Evolutionary conservation across 129 eudicot genomes (phyloP), one percentile per base, ranked within the genome.

Genomic region (Calendula officinalis): DNA sequence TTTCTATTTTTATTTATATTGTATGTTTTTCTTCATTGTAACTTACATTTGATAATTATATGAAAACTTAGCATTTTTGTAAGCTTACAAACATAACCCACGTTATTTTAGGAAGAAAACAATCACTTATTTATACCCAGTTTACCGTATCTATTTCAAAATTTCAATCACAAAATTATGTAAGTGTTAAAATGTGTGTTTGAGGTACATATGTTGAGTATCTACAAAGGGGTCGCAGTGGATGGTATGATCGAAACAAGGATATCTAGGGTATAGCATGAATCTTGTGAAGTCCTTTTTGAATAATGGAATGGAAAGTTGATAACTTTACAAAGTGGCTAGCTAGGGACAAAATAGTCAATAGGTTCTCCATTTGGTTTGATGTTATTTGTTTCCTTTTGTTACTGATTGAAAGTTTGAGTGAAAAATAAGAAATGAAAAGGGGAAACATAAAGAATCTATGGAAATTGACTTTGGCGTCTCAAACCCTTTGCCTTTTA

Each of bases 231-330:
- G 38, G 3, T 14, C 54, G 51, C 15, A 39, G 46, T 72, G 62
- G 50, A 42, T 63, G 56, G 46, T 57, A 27, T 69, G 39, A 56
- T 65, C 8, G 56, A 70, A 58, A 61, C 66, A 66, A 70, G 74
- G 72, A 66, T 52, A 60, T 55, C 65, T 64, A 37, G 64, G 81
- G 70, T 61, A 68, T 72, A 22, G 30, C 30, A 22, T 22, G 30
- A 1, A 39, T 38, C 10, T 37, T 15, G 63, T 41, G 62, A 47
- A 58, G 30, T 2, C 76, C 30, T 63, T 83, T 75, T 52, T 66
- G 80, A 78, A 84, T 74, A 78, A 87, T 77, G 74, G 84, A 75
- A 68, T 39, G 46, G 65, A 83, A 84, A 71, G 80, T 67, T 30
- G 54, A 22, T 40, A 49, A 68, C 58, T 74, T 71, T 67, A 64